Percentiles rank a stretch among this genome's conserved stretches.
Conservation (phyloP, 2,329 filamentous ascomycete genomes). For the Phialophora verrucosa region DNA sequence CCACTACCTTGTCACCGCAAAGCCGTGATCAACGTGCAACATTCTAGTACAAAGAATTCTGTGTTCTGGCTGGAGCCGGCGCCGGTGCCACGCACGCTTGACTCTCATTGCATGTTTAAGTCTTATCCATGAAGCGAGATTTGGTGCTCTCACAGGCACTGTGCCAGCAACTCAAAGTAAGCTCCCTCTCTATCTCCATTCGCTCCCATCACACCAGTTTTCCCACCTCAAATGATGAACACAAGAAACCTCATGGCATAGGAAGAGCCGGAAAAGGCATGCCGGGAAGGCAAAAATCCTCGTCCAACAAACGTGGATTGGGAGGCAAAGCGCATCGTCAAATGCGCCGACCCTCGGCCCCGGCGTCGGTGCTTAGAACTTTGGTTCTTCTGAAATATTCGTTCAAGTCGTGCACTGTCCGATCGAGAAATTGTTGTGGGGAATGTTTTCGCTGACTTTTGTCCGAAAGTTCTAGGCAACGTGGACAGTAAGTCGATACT, state of each 20-base stretch:
- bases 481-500: background rate
- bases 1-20: background rate
- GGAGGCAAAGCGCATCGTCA: conserved; percentile 37
- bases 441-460: background rate
- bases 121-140: background rate
- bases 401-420: conserved; percentile 2
- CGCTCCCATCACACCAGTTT: background rate
- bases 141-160: background rate
- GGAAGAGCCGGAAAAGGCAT: conserved; percentile 44
- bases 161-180: background rate
- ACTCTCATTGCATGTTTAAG: background rate
- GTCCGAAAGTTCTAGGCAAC: conserved; percentile 1
- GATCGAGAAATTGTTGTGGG: background rate
- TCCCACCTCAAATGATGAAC: conserved; percentile 36
- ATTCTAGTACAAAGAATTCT: background rate
- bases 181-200: background rate
- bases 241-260: conserved; percentile 40
- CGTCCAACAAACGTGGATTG: background rate
- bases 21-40: background rate
- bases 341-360: conserved; percentile 30
- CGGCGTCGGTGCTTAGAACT: conserved; percentile 41
- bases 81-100: background rate
- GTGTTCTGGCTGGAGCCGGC: background rate
- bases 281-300: conserved; percentile 9
- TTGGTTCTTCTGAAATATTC: conserved; percentile 39